Evolutionary conservation across 495 filamentous ascomycete genomes (phyloP), one percentile per base, ranked within the genome.

Genomic region (Pseudevernia furfuracea): DNA sequence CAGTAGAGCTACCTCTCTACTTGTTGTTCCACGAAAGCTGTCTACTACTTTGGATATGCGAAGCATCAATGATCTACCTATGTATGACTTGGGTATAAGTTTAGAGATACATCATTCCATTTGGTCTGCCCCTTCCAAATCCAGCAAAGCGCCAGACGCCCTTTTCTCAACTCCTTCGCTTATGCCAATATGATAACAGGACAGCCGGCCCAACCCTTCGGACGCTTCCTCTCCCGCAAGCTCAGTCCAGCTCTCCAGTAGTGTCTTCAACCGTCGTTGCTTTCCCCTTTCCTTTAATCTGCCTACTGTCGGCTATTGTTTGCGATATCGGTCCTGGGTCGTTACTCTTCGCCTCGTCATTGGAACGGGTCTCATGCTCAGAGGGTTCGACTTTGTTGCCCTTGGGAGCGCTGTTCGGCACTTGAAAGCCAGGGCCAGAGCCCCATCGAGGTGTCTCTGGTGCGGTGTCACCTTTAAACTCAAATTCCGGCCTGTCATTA

Each of bases 251-350:
- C 25, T 80, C 80, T 25, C 81, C 80, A 2, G 41, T 71, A 44
- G 67, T 70, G 60, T 83, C 80, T 70, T 83, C 81, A 9, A 83
- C 80, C 4, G 80, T 81, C 12, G 74, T 72, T 28, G 76, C 72
- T 55, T 76, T 76, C n/a, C 72, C 69, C 66, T 82, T 83, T 34
- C 79, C 78, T 61, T 81, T 81, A 30, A 71, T 71, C 32, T 56
- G 65, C 64, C 37, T 49, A 23, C 34, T 57, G 25, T 38, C 38
- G 37, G 62, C 41, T 12, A 59, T 39, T 5, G 43, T 61, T 28
- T 21, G 56, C 15, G 30, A 66, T 68, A n/a, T 55, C 61, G 9
- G 44, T 23, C 2, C 63, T 52, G 30, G 59, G 37, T 23, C 48
- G 55, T 53, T 44, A 14, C 8, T 19, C 64, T 23, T 55, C 30